Evolutionary conservation across 768 basidiomycete species (phyloP).

Genomic region (Kwoniella sp.): DNA sequence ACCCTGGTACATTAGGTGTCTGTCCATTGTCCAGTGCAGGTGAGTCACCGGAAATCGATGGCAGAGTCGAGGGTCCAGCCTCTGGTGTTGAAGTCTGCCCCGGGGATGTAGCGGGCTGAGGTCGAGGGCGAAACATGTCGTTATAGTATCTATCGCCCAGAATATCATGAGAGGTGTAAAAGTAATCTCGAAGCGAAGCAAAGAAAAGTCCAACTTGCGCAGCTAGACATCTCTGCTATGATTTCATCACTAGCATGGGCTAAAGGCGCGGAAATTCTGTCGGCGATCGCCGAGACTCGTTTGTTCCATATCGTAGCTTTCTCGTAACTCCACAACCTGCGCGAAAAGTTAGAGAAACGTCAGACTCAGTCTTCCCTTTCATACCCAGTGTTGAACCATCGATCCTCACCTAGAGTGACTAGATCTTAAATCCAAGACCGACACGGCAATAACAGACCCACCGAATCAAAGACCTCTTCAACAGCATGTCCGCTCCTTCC

Average conservation of each 20-base stretch:
- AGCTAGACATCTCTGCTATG: background rate
- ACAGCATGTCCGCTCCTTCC: background rate
- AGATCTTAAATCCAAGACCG: too few relatives aligned
- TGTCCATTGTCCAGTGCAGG: background rate
- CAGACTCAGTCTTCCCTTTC: background rate
- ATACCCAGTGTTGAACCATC: too few relatives aligned
- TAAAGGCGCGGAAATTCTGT: background rate
- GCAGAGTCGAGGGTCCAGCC: slow-evolving; percentile 27
- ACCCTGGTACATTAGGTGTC: slow-evolving; percentile 9
- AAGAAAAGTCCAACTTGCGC: too few relatives aligned
- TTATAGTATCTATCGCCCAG: background rate
- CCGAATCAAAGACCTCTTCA: too few relatives aligned
- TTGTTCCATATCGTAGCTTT: background rate
- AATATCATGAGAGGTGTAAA: too few relatives aligned
- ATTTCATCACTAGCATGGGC: background rate
- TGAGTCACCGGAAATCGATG: background rate
- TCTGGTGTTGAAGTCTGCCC: background rate
- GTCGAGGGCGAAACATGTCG: slow-evolving; percentile 32
- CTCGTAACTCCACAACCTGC: background rate
- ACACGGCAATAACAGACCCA: too few relatives aligned
- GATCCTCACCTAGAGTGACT: too few relatives aligned
- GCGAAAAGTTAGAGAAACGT: background rate
- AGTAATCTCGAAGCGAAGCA: too few relatives aligned
- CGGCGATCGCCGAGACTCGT: background rate
- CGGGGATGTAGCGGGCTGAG: background rate